Evolutionary conservation across 2,329 filamentous ascomycete species (phyloP).

Genomic region (Aspergillus fijiensis): DNA sequence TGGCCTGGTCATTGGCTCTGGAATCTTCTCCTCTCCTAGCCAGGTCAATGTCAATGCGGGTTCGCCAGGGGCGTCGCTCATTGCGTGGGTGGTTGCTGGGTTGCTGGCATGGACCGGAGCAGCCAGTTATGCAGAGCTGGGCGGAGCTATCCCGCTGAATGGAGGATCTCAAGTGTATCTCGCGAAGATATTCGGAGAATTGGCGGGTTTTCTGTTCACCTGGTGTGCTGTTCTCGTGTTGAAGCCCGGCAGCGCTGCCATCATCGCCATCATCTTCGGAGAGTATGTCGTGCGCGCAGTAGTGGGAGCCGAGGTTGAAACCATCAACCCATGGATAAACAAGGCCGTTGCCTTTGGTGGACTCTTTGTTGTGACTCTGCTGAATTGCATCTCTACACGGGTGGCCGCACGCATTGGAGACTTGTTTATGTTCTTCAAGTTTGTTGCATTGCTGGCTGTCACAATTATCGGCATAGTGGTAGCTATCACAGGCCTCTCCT

Average conservation of each 20-base stretch:
- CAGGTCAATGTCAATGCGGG: slow-evolving; percentile 90
- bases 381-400: slow-evolving; percentile 90
- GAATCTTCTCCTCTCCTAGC: slow-evolving; percentile 92
- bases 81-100: slow-evolving; percentile 93
- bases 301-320: slow-evolving; percentile 80
- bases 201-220: slow-evolving; percentile 89
- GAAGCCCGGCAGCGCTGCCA: slow-evolving; percentile 89
- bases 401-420: slow-evolving; percentile 86
- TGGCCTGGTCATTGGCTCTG: slow-evolving; percentile 91
- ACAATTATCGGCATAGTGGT: slow-evolving; percentile 87
- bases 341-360: slow-evolving; percentile 81
- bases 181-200: slow-evolving; percentile 92
- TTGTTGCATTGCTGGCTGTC: slow-evolving; percentile 81
- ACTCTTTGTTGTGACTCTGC: slow-evolving; percentile 70
- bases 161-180: slow-evolving; percentile 92
- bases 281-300: slow-evolving; percentile 91
- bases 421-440: slow-evolving; percentile 95
- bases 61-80: slow-evolving; percentile 81
- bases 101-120: slow-evolving; percentile 93
- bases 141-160: slow-evolving; percentile 92
- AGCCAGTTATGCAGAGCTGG: slow-evolving; percentile 91
- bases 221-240: slow-evolving; percentile 94
- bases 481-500: slow-evolving; percentile 78
- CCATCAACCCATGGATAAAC: slow-evolving; percentile 81
- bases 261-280: slow-evolving; percentile 96